phyloP scores from a whole-genome alignment of 2,329 filamentous ascomycete species.

The Aspergillus fumigatiaffinis region DNA sequence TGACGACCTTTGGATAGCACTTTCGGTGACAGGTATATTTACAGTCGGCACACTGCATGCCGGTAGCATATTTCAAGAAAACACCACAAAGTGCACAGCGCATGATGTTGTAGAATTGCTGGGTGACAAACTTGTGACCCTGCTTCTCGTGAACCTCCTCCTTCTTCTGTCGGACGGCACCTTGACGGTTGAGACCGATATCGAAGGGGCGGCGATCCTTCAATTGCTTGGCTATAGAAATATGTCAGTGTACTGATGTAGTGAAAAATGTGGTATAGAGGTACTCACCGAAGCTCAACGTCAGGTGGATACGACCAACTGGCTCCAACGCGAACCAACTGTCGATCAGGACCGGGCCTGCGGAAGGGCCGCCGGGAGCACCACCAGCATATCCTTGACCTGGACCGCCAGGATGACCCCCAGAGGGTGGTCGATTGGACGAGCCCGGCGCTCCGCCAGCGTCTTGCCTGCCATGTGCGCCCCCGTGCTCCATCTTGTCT shows the following conservation, averaged over 20 bases:
- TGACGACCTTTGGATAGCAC: slow-evolving; percentile 94
- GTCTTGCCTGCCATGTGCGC: slow-evolving; percentile 47
- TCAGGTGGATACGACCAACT: slow-evolving; percentile 84
- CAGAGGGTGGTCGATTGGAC: slow-evolving; percentile 23
- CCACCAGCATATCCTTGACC: slow-evolving; percentile 28
- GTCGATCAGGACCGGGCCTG: slow-evolving; percentile 59
- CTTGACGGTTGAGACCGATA: slow-evolving; percentile 86
- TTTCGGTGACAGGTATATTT: slow-evolving; percentile 99
- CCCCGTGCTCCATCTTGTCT: slow-evolving; percentile 77
- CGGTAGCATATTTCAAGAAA: slow-evolving; percentile 96
- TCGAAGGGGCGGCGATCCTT: slow-evolving; percentile 80
- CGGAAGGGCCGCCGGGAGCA: slow-evolving; percentile 25
- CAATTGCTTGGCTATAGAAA: slow-evolving; percentile 67
- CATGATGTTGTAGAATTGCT: slow-evolving; percentile 99
- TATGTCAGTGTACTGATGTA: slow-evolving; percentile 15
- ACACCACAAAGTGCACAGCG: slow-evolving; percentile 96
- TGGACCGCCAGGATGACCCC: slow-evolving; percentile 22
- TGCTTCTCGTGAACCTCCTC: slow-evolving; percentile 98
- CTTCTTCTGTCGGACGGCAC: slow-evolving; percentile 94
- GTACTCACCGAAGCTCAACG: slow-evolving; percentile 70
- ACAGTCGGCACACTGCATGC: slow-evolving; percentile 99
- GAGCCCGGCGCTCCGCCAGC: slow-evolving; percentile 49
- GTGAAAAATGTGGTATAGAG: background rate
- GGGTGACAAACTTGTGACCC: slow-evolving; percentile 96
- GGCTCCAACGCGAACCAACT: slow-evolving; percentile 97